Percentiles rank a stretch among this genome's conserved stretches.
phyloP scores from a whole-genome alignment of 2,329 filamentous ascomycete genomes.

The Cyanodermella asteris region DNA sequence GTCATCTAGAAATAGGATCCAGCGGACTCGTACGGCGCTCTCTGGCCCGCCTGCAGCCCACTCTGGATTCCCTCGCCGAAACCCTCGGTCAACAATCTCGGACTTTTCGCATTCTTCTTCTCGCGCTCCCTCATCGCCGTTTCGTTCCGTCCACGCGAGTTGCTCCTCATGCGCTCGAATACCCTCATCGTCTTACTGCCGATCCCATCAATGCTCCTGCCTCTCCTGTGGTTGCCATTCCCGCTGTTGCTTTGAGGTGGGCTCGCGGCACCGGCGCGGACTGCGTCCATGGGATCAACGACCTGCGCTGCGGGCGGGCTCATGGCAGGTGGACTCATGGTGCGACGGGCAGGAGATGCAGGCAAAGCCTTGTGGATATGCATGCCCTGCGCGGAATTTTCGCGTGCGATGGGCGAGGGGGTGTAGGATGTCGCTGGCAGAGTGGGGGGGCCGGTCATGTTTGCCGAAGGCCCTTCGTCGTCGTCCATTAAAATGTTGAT shows the following conservation, averaged over 20 bases:
- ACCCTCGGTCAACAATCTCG: constrained; percentile 7
- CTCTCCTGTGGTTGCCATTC: constrained; percentile 21
- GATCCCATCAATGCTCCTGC: constrained; percentile 33
- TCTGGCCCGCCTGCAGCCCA: no score
- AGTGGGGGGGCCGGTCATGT: constrained; percentile 1
- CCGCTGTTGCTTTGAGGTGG: constrained; percentile 1
- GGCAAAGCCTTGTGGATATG: no score
- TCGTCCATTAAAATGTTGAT: constrained; percentile 27
- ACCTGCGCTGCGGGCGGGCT: background rate
- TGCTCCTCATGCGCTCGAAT: constrained; percentile 36
- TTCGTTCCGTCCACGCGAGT: constrained; percentile 28
- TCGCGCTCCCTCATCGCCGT: no score
- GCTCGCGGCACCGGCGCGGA: constrained; percentile 2
- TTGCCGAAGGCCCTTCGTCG: constrained; percentile 5
- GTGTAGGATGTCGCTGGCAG: constrained; percentile 6
- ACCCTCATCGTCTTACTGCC: constrained; percentile 31
- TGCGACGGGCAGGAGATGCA: constrained; percentile 4
- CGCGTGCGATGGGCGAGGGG: constrained; percentile 2
- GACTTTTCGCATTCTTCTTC: constrained; percentile 22
- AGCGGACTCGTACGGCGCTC: constrained; percentile 4
- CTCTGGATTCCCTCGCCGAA: no score
- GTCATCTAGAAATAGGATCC: no score
- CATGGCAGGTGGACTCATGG: constrained; percentile 1
- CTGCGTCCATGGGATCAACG: background rate
- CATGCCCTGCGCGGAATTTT: background rate